A percentile compares a stretch with the other conserved stretches of the same genome.
Conservation (phyloP, 257 asterid genomes). For the Rhazya stricta region DNA sequence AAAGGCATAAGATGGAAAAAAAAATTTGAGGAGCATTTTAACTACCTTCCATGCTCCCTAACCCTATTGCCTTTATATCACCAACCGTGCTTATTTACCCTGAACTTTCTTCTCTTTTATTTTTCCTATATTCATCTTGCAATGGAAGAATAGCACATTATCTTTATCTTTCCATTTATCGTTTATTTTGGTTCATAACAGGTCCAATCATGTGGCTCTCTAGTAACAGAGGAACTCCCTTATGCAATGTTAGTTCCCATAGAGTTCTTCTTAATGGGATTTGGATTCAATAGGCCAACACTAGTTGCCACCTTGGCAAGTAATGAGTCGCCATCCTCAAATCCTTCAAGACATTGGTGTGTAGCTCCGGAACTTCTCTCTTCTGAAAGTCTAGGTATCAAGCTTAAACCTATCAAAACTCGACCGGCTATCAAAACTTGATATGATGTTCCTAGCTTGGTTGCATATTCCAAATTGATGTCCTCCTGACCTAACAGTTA, state of each 20-base stretch:
- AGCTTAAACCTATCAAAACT: slow-evolving; percentile 29
- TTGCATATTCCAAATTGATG: neutral
- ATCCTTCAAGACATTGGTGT: slow-evolving; percentile 22
- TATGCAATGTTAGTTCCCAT: slow-evolving; percentile 69
- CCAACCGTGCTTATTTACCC: neutral
- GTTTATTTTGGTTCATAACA: slow-evolving; percentile 10
- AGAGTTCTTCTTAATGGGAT: slow-evolving; percentile 70
- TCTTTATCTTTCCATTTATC: neutral
- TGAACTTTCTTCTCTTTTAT: neutral
- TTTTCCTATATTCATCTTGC: neutral
- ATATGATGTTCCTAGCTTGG: neutral
- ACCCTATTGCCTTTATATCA: too few species aligned
- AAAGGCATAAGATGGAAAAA: neutral
- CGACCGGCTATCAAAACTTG: slow-evolving; percentile 11
- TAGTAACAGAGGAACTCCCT: slow-evolving; percentile 79
- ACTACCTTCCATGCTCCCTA: neutral
- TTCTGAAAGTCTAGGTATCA: slow-evolving; percentile 20
- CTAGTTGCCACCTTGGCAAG: slow-evolving; percentile 7
- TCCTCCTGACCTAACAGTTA: neutral
- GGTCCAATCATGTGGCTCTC: slow-evolving; percentile 76
- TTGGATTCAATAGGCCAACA: slow-evolving; percentile 44
- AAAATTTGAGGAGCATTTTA: neutral
- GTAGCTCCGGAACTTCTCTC: slow-evolving; percentile 23
- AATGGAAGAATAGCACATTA: neutral
- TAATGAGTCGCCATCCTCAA: slow-evolving; percentile 2